Base-by-base conservation (phyloP, 208 protist genomes). In the Crithidia acanthocephali region DNA sequence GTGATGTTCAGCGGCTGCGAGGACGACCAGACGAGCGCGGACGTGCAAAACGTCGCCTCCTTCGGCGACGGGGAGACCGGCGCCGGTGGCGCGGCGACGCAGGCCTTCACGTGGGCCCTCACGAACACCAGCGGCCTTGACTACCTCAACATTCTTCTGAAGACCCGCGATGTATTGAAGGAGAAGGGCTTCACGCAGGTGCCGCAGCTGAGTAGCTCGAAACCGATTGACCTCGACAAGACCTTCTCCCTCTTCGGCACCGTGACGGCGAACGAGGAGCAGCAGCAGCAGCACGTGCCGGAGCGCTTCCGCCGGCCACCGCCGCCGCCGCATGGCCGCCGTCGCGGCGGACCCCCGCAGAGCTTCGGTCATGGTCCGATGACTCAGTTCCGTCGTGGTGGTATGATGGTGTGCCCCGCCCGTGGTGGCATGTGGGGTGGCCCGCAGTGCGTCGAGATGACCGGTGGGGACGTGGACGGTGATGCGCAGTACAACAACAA, bases 1-100 rank as follows among this genome's bases (percentile, higher is more conserved):
- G 63, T 95, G 28, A 89, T 97, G 86, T 88, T 97, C 52, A 95
- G 89, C 72, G 94, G 94, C 20, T 97, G 94, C 74, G 82, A 72
- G 2, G 94, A 97, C 62, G 73, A 70, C 27, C 89, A 88, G 25
- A 96, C 94, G n/a, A 95, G 88, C 67, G 90, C 88, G 22, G 60
- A 88, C 72, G 56, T 94, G 66, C 73, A 77, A 16, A 72, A 62
- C 33, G 60, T 62, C 32, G 78, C 74, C 5, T 73, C 75, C 65
- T 59, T 73, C n/a, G 85, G 79, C 27, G 86, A 91, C 16, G 91
- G 91, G 23, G 62, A 58, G 33, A 56, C 62, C 0, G 48, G 62
- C 48, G 48, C 50, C 1, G 62, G 62, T 16, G 62, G 62, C 9
- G 93, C 93, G 0, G 91, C 87, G 15, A 97, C 91, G n/a, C 83